Percentiles rank a stretch among this genome's conserved stretches.
Conservation (phyloP, 345 rosid genomes). For the Moricandia arvensis region DNA sequence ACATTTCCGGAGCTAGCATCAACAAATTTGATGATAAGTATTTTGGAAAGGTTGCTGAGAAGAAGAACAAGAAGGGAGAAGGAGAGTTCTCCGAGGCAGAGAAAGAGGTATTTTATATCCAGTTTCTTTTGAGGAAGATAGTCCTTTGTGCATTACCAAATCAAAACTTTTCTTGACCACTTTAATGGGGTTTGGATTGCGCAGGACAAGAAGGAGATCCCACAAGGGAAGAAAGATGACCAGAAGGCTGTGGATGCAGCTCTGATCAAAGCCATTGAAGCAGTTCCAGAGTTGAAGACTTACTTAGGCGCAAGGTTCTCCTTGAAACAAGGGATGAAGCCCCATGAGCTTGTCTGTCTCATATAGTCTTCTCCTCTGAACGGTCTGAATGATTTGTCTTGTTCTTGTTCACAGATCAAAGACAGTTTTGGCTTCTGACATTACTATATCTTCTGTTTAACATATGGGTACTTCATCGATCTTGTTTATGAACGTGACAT, state of each 20-base stretch:
- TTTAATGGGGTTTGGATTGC: neutral
- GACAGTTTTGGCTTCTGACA: too few species aligned
- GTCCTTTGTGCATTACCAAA: neutral
- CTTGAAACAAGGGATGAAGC: too few species aligned
- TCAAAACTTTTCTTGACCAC: neutral
- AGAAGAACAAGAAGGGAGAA: conserved; percentile 51
- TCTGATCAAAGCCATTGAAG: conserved; percentile 63
- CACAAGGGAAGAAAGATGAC: conserved; percentile 74
- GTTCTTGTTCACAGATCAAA: too few species aligned
- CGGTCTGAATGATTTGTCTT: too few species aligned
- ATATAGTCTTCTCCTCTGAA: too few species aligned
- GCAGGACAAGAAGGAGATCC: conserved; percentile 64
- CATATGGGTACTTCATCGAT: too few species aligned
- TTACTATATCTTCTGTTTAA: too few species aligned
- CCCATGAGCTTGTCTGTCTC: too few species aligned
- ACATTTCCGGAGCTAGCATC: conserved; percentile 53
- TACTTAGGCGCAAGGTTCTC: conserved; percentile 81
- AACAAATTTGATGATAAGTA: conserved; percentile 73
- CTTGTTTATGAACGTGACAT: too few species aligned
- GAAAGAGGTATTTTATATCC: neutral
- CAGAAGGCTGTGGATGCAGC: conserved; percentile 67
- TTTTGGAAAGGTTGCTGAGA: conserved; percentile 64
- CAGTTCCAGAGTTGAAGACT: conserved; percentile 62
- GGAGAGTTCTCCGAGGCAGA: conserved; percentile 39
- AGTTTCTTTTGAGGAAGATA: neutral